These are phyloP conservation scores for Keithomyces neogunnii DNA, from an alignment of 2,329 filamentous ascomycete species.

Conservation along the genomic window DNA sequence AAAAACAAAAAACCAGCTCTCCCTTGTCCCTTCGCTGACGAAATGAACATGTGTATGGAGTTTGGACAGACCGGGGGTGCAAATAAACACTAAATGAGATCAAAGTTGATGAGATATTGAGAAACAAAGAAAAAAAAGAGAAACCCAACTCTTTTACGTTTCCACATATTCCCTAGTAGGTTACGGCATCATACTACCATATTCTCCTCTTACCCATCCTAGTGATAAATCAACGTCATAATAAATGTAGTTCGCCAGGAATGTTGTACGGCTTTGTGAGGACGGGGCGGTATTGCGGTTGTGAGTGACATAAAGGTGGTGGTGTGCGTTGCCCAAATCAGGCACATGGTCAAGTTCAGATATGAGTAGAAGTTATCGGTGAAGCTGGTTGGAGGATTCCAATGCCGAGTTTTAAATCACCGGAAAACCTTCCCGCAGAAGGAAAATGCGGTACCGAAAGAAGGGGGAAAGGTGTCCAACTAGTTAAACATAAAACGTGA, in stretches of 20 bases:
- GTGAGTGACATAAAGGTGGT: neutral
- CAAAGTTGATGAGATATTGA: neutral
- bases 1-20: neutral
- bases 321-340: neutral
- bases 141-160: neutral
- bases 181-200: neutral
- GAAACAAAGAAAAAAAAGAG: neutral
- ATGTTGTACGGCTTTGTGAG: neutral
- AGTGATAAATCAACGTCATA: neutral
- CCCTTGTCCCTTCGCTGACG: neutral
- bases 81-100: neutral
- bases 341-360: neutral
- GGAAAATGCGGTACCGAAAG: neutral
- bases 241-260: neutral
- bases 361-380: too few species aligned
- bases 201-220: neutral
- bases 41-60: neutral
- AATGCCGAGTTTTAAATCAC: neutral
- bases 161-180: slow-evolving; percentile 2
- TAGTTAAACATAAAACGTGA: neutral
- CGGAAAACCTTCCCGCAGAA: neutral
- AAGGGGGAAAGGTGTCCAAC: neutral
- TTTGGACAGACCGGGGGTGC: neutral
- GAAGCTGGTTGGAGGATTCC: too few species aligned
- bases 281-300: neutral